Percentiles rank a stretch among this genome's conserved stretches.
Conservation (phyloP, 352 stramenopile genomes). For the Pythium oligandrum region DNA sequence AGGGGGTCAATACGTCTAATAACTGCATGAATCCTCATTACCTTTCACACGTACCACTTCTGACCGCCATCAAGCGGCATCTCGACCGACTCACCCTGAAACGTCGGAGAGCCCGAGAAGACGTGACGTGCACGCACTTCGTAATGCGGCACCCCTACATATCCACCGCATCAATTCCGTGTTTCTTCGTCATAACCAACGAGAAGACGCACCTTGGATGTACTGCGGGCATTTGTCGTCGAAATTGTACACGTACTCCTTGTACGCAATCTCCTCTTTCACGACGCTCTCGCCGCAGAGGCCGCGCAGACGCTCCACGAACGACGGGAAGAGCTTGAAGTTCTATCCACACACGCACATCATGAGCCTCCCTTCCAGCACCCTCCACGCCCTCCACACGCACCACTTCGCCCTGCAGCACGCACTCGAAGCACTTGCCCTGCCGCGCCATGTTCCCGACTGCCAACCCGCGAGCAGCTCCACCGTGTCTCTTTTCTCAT, state of each 20-base stretch:
- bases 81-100: slow-evolving; percentile 72
- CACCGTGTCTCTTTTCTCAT: slow-evolving; percentile 8
- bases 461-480: no score
- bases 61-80: slow-evolving; percentile 70
- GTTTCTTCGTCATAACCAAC: neutral
- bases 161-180: neutral
- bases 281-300: slow-evolving; percentile 78
- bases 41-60: slow-evolving; percentile 50
- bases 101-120: slow-evolving; percentile 77
- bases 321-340: slow-evolving; percentile 77
- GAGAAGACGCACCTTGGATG: slow-evolving; percentile 42
- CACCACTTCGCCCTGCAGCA: slow-evolving; percentile 80
- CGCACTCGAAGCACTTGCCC: slow-evolving; percentile 79
- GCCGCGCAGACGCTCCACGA: slow-evolving; percentile 72
- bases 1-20: neutral
- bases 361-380: neutral
- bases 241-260: slow-evolving; percentile 89
- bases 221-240: slow-evolving; percentile 85
- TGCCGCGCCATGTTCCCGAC: slow-evolving; percentile 40
- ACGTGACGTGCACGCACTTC: slow-evolving; percentile 78
- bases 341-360: slow-evolving; percentile 32
- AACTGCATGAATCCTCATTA: neutral
- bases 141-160: slow-evolving; percentile 69
- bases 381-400: slow-evolving; percentile 5
- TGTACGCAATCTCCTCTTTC: slow-evolving; percentile 87